A percentile compares a stretch with the other conserved stretches of the same genome.
phyloP scores from a whole-genome alignment of 768 basidiomycete species.

The Suillus occidentalis region DNA sequence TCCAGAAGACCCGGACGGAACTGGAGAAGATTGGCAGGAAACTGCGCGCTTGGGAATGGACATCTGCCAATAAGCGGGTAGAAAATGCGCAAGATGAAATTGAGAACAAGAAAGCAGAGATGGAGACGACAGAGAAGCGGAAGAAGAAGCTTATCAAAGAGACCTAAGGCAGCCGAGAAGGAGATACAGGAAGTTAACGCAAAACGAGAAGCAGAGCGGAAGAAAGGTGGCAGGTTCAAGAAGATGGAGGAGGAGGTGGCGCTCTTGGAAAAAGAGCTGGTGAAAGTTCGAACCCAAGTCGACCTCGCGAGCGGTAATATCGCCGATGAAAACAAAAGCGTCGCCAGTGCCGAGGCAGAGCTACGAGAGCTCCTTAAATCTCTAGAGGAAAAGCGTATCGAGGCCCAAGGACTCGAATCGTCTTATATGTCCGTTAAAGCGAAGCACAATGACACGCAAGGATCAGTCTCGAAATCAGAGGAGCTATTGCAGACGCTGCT shows the following conservation, averaged over 20 bases:
- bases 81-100: slow-evolving; percentile 58
- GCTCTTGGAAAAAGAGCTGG: slow-evolving; percentile 74
- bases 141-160: slow-evolving; percentile 55
- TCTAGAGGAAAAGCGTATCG: slow-evolving; percentile 55
- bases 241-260: slow-evolving; percentile 80
- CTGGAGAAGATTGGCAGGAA: slow-evolving; percentile 83
- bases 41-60: slow-evolving; percentile 89
- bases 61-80: slow-evolving; percentile 53
- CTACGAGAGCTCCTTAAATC: slow-evolving; percentile 60
- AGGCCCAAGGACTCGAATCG: slow-evolving; percentile 55
- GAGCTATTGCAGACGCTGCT: slow-evolving; percentile 94
- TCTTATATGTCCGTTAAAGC: slow-evolving; percentile 67
- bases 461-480: slow-evolving; percentile 71
- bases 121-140: slow-evolving; percentile 44
- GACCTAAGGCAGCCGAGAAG: slow-evolving; percentile 62
- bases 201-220: slow-evolving; percentile 82
- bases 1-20: slow-evolving; percentile 85
- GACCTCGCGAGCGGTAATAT: slow-evolving; percentile 79
- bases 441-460: slow-evolving; percentile 58
- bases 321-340: slow-evolving; percentile 71
- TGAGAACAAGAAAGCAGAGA: slow-evolving; percentile 47
- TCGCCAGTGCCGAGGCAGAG: slow-evolving; percentile 51
- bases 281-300: slow-evolving; percentile 81
- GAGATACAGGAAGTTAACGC: slow-evolving; percentile 65
- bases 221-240: slow-evolving; percentile 91